Evolutionary conservation across 2,329 filamentous ascomycete genomes (phyloP).

Genomic region (Emericellopsis atlantica): DNA sequence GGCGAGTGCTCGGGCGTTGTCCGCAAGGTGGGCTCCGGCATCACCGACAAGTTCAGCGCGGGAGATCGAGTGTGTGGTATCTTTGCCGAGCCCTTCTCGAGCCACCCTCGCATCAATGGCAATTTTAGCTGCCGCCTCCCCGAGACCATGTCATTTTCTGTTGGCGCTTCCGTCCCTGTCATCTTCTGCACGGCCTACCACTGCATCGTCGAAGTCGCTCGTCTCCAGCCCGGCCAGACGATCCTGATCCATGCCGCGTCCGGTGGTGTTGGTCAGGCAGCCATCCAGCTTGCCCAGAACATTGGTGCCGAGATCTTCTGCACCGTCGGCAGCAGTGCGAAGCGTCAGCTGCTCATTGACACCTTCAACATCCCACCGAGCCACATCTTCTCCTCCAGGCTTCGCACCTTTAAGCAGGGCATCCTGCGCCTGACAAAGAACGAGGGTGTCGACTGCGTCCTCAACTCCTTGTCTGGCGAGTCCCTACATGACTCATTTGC

Average conservation of each 20-base stretch:
- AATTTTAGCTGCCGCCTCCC: not conserved
- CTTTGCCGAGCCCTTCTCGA: not conserved
- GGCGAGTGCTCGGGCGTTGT: not conserved
- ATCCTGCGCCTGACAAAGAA: slow-evolving; percentile 17
- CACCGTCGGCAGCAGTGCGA: slow-evolving; percentile 14
- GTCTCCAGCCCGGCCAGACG: not conserved
- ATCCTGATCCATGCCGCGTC: slow-evolving; percentile 20
- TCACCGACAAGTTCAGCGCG: not conserved
- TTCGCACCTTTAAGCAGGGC: slow-evolving; percentile 9
- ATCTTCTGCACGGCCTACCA: slow-evolving; percentile 1
- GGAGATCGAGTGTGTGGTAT: not conserved
- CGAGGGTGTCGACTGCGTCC: slow-evolving; percentile 56
- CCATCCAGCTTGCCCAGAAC: slow-evolving; percentile 17
- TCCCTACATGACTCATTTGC: slow-evolving; percentile 24
- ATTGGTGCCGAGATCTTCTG: slow-evolving; percentile 8
- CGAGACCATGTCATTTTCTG: slow-evolving; percentile 15
- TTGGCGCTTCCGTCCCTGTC: not conserved
- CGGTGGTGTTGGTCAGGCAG: slow-evolving; percentile 20
- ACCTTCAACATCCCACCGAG: slow-evolving; percentile 21
- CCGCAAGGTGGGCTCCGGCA: not conserved
- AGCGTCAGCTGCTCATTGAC: slow-evolving; percentile 23
- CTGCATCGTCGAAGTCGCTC: not conserved
- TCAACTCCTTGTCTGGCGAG: slow-evolving; percentile 31
- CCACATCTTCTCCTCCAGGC: slow-evolving; percentile 14
- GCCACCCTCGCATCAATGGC: not conserved